Evolutionary conservation across 306 rosid genomes (phyloP).

Genomic region (Potentilla sterilis): DNA sequence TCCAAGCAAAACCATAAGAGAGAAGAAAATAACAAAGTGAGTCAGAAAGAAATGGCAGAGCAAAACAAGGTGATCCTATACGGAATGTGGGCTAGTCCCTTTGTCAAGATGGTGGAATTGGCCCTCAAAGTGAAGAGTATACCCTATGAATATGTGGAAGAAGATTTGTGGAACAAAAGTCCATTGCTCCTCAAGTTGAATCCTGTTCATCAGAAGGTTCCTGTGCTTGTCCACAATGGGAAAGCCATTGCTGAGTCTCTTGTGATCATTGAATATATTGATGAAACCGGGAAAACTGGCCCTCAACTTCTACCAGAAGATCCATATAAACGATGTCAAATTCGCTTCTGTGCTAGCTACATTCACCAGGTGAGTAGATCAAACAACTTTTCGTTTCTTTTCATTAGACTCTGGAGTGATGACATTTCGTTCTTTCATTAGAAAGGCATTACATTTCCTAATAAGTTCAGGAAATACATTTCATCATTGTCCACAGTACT

Average conservation of each 20-base stretch:
- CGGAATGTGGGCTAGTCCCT: slow-evolving; percentile 26
- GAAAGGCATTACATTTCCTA: no score
- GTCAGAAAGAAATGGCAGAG: slow-evolving; percentile 12
- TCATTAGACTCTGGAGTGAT: no score
- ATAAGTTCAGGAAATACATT: no score
- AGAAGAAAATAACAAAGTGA: not conserved
- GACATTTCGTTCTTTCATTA: no score
- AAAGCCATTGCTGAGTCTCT: slow-evolving; percentile 27
- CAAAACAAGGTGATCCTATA: slow-evolving; percentile 21
- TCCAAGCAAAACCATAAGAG: not conserved
- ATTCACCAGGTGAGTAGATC: not conserved
- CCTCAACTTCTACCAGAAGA: slow-evolving; percentile 23
- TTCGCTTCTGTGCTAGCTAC: slow-evolving; percentile 22
- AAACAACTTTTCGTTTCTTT: no score
- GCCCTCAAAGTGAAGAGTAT: slow-evolving; percentile 23
- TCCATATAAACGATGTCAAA: slow-evolving; percentile 13
- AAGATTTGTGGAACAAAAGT: slow-evolving; percentile 31
- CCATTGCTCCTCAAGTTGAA: slow-evolving; percentile 15
- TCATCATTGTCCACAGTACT: no score
- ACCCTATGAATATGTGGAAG: slow-evolving; percentile 32
- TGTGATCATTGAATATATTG: slow-evolving; percentile 29
- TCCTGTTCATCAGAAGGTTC: slow-evolving; percentile 26
- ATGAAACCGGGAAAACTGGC: slow-evolving; percentile 26
- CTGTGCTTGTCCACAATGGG: slow-evolving; percentile 35
- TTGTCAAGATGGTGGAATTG: slow-evolving; percentile 17